phyloP scores from a whole-genome alignment of 2,329 filamentous ascomycete species.

The Ascochyta pisi region DNA sequence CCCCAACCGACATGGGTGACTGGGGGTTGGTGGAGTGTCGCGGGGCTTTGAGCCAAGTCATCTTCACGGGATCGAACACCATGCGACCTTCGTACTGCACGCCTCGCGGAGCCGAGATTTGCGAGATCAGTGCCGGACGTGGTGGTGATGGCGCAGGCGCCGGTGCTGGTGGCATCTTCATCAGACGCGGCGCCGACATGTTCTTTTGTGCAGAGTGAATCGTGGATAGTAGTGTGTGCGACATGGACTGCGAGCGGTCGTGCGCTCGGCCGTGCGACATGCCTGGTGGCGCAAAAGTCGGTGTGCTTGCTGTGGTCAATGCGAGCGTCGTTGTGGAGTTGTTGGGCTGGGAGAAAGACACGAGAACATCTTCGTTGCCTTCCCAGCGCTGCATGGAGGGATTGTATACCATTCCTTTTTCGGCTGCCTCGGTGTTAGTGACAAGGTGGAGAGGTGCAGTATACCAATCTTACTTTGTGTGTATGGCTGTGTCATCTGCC shows the following conservation, averaged over 20 bases:
- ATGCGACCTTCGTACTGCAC: conserved; percentile 96
- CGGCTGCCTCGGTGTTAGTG: conserved; percentile 60
- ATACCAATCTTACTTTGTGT: conserved; percentile 71
- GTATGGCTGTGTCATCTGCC: conserved; percentile 78
- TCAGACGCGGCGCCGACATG: conserved; percentile 43
- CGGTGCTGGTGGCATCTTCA: conserved; percentile 48
- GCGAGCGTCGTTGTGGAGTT: conserved; percentile 57
- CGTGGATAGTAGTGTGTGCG: conserved; percentile 51
- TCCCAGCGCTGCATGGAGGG: conserved; percentile 88
- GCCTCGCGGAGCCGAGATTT: conserved; percentile 79
- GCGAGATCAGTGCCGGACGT: conserved; percentile 84
- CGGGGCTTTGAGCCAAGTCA: conserved; percentile 91
- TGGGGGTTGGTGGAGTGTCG: conserved; percentile 44
- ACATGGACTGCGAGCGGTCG: conserved; percentile 47
- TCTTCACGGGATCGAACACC: conserved; percentile 95
- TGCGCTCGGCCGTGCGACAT: conserved; percentile 39
- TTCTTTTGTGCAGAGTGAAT: conserved; percentile 50
- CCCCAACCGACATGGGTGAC: conserved; percentile 58
- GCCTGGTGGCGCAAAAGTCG: conserved; percentile 47
- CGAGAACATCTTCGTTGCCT: conserved; percentile 87
- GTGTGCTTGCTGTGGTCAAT: conserved; percentile 49
- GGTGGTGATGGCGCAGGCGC: conserved; percentile 57
- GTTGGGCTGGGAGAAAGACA: conserved; percentile 68
- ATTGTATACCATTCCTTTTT: conserved; percentile 97
- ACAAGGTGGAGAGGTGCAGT: conserved; percentile 6